Evolutionary conservation across 306 rosid genomes (phyloP).

Genomic region (Cicer pinnatifidum): DNA sequence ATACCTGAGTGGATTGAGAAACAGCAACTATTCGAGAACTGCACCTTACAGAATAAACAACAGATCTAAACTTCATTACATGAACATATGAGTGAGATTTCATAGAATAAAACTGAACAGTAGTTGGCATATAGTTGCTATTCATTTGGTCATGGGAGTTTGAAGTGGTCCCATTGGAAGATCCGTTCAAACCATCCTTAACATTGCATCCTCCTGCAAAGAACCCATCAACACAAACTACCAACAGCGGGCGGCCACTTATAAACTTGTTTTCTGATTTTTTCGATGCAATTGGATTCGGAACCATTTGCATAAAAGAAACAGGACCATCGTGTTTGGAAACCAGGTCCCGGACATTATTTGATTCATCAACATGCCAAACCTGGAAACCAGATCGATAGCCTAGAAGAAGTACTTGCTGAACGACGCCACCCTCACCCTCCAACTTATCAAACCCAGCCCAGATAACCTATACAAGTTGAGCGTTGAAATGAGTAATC

Average conservation of each 20-base stretch:
- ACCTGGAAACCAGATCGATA: constrained; percentile 92
- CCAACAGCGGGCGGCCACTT: constrained; percentile 72
- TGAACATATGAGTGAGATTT: constrained; percentile 82
- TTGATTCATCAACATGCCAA: constrained; percentile 97
- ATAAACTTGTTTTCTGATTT: constrained; percentile 68
- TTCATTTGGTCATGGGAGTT: constrained; percentile 63
- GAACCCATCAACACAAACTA: constrained; percentile 77
- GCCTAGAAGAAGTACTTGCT: constrained; percentile 84
- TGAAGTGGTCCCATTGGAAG: constrained; percentile 55
- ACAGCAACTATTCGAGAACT: constrained; percentile 85
- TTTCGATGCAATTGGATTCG: constrained; percentile 72
- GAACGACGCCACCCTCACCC: constrained; percentile 59
- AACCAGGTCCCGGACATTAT: constrained; percentile 77
- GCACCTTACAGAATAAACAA: constrained; percentile 84
- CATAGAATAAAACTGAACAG: constrained; percentile 82
- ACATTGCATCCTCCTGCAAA: constrained; percentile 58
- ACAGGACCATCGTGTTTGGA: constrained; percentile 86
- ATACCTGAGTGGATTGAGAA: constrained; percentile 87
- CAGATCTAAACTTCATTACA: constrained; percentile 86
- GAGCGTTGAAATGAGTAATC: constrained; percentile 33
- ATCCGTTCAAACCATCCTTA: constrained; percentile 57
- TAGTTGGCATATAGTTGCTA: constrained; percentile 70
- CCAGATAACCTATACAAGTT: constrained; percentile 76
- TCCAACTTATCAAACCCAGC: constrained; percentile 95
- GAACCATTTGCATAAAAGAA: constrained; percentile 88